Base-by-base conservation (phyloP, 2,329 filamentous ascomycete genomes). In the Beauveria pseudobassiana region DNA sequence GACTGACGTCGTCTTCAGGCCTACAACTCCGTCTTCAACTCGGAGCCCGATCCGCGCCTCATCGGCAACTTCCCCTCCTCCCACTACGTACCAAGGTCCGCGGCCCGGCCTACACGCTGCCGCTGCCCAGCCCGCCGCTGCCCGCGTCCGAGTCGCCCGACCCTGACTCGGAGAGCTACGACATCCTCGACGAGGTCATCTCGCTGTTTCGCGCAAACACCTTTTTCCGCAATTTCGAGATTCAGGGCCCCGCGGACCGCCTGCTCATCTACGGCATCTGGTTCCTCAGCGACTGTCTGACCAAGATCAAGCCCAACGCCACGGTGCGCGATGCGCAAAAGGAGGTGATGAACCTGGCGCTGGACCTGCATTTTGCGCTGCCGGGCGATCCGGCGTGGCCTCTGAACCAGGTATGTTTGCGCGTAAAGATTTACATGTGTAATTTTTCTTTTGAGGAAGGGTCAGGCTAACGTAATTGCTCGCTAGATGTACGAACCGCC, bases 151-250 rank as follows among this genome's bases (percentile, higher is more conserved):
- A 87, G 76, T 86, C 80, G 69, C 88, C 80, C 69, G 91, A 97
- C 74, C 88, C 92, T 55, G 91, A 95, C 75, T 88, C 86, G 76
- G 91, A 96, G 75, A 93, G 89, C 71, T 98, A 98, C 82, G 95
- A 99, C 79, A 90, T 95, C 65, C 84, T 98, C 61, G 95, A 99
- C 78, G 95, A 99, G 80, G 87, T 96, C 57, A 84, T 99, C 61
- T 84, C 88, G 14, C 85, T 98, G 55, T 99, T 98, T 83, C 91
- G 95, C 66, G 93, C 95, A 70, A 98, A 99, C 81, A 97, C 93
- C 64, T 93, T 99, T 77, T 99, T 98, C 83, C 90, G 95, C 71
- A 99, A 98, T 83, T 99, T 99, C 71, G 95, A 98, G 82, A 96
- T 98, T 80, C 93, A 96, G 78, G 95, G 95, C 16, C 90, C 91